Percentiles rank a stretch among this genome's conserved stretches.
These are phyloP conservation scores for Alternaria brassicicola DNA, from an alignment of 2,329 filamentous ascomycete genomes.

Conservation along the genomic window DNA sequence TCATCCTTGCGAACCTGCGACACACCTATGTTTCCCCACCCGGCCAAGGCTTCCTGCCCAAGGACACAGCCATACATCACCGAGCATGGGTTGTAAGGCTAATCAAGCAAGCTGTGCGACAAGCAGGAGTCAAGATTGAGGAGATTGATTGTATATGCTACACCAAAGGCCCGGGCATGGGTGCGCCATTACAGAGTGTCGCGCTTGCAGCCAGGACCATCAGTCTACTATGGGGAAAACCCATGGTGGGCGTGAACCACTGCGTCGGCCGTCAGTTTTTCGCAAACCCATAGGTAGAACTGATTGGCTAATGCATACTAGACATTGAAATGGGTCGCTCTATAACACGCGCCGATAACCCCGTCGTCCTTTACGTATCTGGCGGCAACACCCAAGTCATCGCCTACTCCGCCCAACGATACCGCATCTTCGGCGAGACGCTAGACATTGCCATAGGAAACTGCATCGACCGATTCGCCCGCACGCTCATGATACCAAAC, in stretches of 20 bases:
- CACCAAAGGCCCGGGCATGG: constrained; percentile 96
- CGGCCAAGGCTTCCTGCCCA: constrained; percentile 92
- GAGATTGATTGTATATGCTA: constrained; percentile 94
- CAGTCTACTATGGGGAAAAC: constrained; percentile 81
- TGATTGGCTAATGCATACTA: constrained; percentile 7
- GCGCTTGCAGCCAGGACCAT: constrained; percentile 85
- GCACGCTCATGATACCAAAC: constrained; percentile 89
- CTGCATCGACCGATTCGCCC: constrained; percentile 93
- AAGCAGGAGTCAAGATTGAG: constrained; percentile 59
- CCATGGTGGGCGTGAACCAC: constrained; percentile 95
- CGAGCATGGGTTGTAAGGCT: constrained; percentile 80
- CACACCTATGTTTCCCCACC: constrained; percentile 93
- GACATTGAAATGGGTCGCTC: constrained; percentile 97
- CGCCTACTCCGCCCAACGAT: constrained; percentile 90
- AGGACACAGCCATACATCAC: constrained; percentile 94
- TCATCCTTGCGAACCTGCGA: constrained; percentile 87
- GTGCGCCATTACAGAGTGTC: constrained; percentile 84
- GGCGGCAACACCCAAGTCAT: constrained; percentile 98
- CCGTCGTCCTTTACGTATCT: constrained; percentile 92
- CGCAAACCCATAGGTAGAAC: not conserved
- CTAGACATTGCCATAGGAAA: constrained; percentile 98
- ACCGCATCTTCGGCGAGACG: constrained; percentile 97
- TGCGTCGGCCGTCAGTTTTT: constrained; percentile 76
- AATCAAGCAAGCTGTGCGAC: constrained; percentile 77
- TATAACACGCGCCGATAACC: constrained; percentile 88